Evolutionary conservation across 2,329 filamentous ascomycete species (phyloP).

Genomic region (Fusarium clavum): DNA sequence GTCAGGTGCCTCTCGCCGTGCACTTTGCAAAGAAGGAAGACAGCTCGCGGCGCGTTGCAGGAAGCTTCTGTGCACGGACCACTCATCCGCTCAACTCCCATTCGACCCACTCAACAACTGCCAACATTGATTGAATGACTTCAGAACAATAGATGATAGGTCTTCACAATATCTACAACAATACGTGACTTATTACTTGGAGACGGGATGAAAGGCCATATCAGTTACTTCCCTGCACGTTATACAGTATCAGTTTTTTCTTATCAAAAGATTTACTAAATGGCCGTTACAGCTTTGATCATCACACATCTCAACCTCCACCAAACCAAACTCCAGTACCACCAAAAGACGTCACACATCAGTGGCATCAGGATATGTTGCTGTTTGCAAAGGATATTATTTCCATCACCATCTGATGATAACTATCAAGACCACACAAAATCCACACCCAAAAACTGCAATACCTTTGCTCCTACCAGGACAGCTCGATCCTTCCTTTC

Average conservation of each 20-base stretch:
- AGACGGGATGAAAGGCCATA: no score
- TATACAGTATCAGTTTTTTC: not conserved
- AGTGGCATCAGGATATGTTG: not conserved
- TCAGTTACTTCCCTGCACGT: not conserved
- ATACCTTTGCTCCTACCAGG: slow-evolving; percentile 26
- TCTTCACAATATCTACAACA: not conserved
- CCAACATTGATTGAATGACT: not conserved
- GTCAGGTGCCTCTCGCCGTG: slow-evolving; percentile 29
- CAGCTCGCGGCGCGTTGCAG: slow-evolving; percentile 42
- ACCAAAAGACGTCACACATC: slow-evolving; percentile 8
- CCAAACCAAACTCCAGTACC: slow-evolving; percentile 2
- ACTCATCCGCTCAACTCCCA: slow-evolving; percentile 2
- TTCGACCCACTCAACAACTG: slow-evolving; percentile 1
- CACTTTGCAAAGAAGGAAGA: slow-evolving; percentile 27
- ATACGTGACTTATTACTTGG: not conserved
- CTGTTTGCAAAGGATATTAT: slow-evolving; percentile 2
- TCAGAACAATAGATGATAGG: not conserved
- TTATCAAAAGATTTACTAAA: not conserved
- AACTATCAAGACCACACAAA: slow-evolving; percentile 21
- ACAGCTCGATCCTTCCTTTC: slow-evolving; percentile 31
- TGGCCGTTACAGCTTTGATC: not conserved
- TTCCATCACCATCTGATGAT: slow-evolving; percentile 5
- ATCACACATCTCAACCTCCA: slow-evolving; percentile 1
- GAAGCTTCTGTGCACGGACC: slow-evolving; percentile 39
- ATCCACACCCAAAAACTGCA: slow-evolving; percentile 4